Evolutionary conservation across 2,329 filamentous ascomycete genomes (phyloP).

Genomic region (Cadophora sp.): DNA sequence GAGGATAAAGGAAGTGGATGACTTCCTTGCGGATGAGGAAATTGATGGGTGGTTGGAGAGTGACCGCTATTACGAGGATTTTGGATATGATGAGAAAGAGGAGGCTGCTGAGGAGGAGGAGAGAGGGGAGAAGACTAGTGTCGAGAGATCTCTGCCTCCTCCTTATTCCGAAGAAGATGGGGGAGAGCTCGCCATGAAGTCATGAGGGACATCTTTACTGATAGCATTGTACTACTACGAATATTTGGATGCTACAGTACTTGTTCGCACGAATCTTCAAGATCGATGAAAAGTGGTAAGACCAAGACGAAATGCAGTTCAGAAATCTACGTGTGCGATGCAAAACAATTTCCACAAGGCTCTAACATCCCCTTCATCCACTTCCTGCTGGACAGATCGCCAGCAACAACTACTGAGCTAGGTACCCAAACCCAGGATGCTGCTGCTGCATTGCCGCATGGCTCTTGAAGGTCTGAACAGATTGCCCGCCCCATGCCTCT

Average conservation of each 20-base stretch:
- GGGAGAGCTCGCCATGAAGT: conserved; percentile 27
- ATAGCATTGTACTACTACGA: conserved; percentile 4
- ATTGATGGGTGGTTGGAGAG: conserved; percentile 28
- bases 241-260: background rate
- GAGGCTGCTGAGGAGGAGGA: conserved; percentile 17
- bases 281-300: background rate
- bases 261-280: background rate
- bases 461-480: background rate
- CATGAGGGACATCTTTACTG: background rate
- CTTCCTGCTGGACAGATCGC: background rate
- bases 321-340: background rate
- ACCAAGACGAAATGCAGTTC: background rate
- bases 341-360: background rate
- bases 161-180: conserved; percentile 21
- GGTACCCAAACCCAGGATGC: background rate
- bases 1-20: conserved; percentile 30
- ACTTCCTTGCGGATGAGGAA: conserved; percentile 31
- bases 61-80: conserved; percentile 28
- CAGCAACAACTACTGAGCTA: background rate
- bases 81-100: conserved; percentile 24
- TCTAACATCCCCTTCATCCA: too few relatives aligned
- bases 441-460: background rate
- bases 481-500: background rate
- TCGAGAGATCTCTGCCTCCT: conserved; percentile 24
- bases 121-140: conserved; percentile 24